Evolutionary conservation across 257 asterid genomes (phyloP).

Genomic region (Nicotiana knightiana): DNA sequence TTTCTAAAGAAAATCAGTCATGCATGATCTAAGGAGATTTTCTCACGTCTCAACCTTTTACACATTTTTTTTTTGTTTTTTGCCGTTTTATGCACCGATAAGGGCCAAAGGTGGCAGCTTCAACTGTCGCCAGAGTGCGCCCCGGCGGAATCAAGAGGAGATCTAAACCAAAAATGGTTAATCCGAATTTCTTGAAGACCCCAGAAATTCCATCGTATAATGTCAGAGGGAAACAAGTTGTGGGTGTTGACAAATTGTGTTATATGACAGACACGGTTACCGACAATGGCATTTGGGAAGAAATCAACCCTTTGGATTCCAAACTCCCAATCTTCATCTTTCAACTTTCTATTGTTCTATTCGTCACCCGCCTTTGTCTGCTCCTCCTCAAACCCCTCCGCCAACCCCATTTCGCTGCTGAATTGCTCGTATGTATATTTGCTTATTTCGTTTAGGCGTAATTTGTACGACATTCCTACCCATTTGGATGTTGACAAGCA

Average conservation of each 20-base stretch:
- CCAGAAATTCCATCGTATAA: background rate
- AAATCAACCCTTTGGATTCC: constrained; percentile 11
- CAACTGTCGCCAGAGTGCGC: background rate
- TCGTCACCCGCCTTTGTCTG: constrained; percentile 15
- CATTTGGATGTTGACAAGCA: no score
- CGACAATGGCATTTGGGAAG: constrained; percentile 22
- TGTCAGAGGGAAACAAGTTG: background rate
- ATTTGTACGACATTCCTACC: no score
- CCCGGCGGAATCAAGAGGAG: background rate
- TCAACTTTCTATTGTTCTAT: constrained; percentile 13
- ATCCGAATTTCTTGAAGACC: background rate
- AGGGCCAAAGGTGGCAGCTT: constrained; percentile 1
- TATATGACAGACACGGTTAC: background rate
- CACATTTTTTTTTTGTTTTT: no score
- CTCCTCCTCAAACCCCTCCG: constrained; percentile 12
- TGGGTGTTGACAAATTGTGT: constrained; percentile 7
- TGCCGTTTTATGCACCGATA: background rate
- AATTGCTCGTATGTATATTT: background rate
- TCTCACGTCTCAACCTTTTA: background rate
- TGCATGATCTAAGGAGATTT: background rate
- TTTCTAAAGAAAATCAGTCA: background rate
- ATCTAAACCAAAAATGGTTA: background rate
- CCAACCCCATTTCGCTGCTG: constrained; percentile 18
- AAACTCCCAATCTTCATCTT: constrained; percentile 18
- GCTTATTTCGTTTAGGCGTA: no score